Base-by-base conservation (phyloP, 2,329 filamentous ascomycete species). In the Verticillium tricorpus region DNA sequence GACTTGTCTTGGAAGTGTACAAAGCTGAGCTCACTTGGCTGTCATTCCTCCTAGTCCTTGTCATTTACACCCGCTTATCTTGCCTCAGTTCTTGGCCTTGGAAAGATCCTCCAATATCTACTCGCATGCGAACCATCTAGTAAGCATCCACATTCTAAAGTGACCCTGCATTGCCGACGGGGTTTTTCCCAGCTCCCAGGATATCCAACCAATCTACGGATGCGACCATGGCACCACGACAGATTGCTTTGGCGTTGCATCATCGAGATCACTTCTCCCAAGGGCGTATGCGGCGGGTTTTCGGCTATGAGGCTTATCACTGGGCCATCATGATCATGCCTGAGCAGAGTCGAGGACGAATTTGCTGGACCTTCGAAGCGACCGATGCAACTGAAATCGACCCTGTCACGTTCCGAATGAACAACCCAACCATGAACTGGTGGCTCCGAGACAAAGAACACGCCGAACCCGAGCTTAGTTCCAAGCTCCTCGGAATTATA, bases 361-460 rank as follows among this genome's bases (percentile, higher is more conserved):
- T 5, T 6, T 35, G 12, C 6, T 35, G 34, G 34, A 35, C 61
- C 1, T 74, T 66, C 55, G 71, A 73, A 9, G 73, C 72, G 2
- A 74, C 73, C 2, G 73, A 75, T 56, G 56, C 65, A 56, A 69
- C 68, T 1, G 64, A 69, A 7, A 70, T 74, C 59, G 67, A 75
- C 60, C 69, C 67, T 1, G 63, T 65, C 6, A 74, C 71, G 1
- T 73, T 70, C 6, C 67, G 72, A 56, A 64, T 74, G 67, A 65
- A 55, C 2, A 75, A 75, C 54, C 73, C 72, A 15, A 65, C 63
- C 39, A 72, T 74, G 71, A 67, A 71, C 57, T 75, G 72, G 73
- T 70, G 68, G 70, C 66, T 72, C 25, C 25, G 25, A 25, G 25
- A 25, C 25, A 25, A 25, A 25, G 25, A 25, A 2, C 2, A 25